Conservation (phyloP, 1,139 yeast genomes). For the Suhomyces guaymorum region DNA sequence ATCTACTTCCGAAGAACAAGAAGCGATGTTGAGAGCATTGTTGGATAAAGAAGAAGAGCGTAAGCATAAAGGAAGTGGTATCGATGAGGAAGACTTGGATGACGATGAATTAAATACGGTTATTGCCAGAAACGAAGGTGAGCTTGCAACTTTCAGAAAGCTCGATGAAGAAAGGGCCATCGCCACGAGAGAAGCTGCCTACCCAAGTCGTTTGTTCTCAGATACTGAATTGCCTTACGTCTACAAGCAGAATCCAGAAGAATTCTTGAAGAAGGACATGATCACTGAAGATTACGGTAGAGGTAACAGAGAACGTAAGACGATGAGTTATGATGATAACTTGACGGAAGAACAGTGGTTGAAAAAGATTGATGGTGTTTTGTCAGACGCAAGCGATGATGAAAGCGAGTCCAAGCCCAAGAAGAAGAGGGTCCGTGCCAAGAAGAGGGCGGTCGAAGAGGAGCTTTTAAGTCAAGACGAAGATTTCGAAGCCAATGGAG, state of each 20-base stretch:
- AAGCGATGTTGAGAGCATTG: slow-evolving; percentile 68
- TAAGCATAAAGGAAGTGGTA: slow-evolving; percentile 42
- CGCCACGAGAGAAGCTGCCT: slow-evolving; percentile 43
- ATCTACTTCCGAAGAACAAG: slow-evolving; percentile 81
- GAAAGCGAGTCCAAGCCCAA: slow-evolving; percentile 27
- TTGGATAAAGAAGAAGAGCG: slow-evolving; percentile 70
- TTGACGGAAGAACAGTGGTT: slow-evolving; percentile 81
- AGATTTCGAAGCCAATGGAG: slow-evolving; percentile 17
- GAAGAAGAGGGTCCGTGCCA: slow-evolving; percentile 28
- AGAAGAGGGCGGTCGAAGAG: slow-evolving; percentile 22
- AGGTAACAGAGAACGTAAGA: slow-evolving; percentile 65
- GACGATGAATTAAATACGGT: slow-evolving; percentile 74
- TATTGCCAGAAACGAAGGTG: slow-evolving; percentile 66
- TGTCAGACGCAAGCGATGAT: slow-evolving; percentile 38
- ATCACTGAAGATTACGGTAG: slow-evolving; percentile 53
- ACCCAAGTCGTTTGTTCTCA: slow-evolving; percentile 54
- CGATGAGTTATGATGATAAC: slow-evolving; percentile 63
- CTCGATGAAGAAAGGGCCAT: slow-evolving; percentile 57
- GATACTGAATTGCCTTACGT: slow-evolving; percentile 68
- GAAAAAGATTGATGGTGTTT: slow-evolving; percentile 53
- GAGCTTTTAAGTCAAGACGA: slow-evolving; percentile 17
- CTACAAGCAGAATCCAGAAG: slow-evolving; percentile 54
- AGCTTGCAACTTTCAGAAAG: slow-evolving; percentile 52
- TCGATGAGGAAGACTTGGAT: slow-evolving; percentile 60
- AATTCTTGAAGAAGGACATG: slow-evolving; percentile 46